Evolutionary conservation across 164 flowering plant genomes (phyloP), one percentile per base, ranked within the genome.

Genomic region (Umbellularia californica): DNA sequence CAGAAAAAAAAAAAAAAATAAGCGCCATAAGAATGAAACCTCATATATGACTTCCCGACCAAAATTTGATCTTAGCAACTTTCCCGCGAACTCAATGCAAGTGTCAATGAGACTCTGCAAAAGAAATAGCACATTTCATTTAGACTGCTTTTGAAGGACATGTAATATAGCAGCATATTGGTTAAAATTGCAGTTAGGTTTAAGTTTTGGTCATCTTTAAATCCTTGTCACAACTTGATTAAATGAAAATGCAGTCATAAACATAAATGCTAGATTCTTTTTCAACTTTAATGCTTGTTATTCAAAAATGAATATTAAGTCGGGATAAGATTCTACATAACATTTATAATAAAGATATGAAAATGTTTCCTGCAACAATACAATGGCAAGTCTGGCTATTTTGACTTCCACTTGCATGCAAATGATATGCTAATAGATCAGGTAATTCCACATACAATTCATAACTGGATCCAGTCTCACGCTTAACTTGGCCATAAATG

Each of bases 21-120:
- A 17, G 58, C 2, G 20, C 55, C 15, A 12, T 10, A n/a, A 69
- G 52, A 65, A 62, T 6, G 71, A 68, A 65, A 93, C 99, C 98
- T 94, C 99, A 76, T 90, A 96, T 66, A 96, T 65, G 77, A 92
- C 79, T 60, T 95, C 99, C 85, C 86, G 90, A 55, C 95, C 99
- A 79, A 89, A 85, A 79, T 89, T 87, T 76, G 98, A 96, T 72
- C 68, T 79, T 2, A 96, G 83, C 28, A 96, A 78, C 67, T 91
- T 91, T 71, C 86, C 97, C 0, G 85, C 88, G 76, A 55, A 86
- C 77, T 89, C 91, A 72, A 80, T 87, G 73, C 99, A 96, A 30
- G 80, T 77, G 51, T 87, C 89, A 70, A 91, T 74, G 33, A 94
- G 88, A 72, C 75, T 80, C 98, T 96, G 89, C 84, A 83, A 58